These are phyloP conservation scores for Kurtzmaniella quercitrusa DNA, from an alignment of 1,139 yeast genomes.

Conservation along the genomic window DNA sequence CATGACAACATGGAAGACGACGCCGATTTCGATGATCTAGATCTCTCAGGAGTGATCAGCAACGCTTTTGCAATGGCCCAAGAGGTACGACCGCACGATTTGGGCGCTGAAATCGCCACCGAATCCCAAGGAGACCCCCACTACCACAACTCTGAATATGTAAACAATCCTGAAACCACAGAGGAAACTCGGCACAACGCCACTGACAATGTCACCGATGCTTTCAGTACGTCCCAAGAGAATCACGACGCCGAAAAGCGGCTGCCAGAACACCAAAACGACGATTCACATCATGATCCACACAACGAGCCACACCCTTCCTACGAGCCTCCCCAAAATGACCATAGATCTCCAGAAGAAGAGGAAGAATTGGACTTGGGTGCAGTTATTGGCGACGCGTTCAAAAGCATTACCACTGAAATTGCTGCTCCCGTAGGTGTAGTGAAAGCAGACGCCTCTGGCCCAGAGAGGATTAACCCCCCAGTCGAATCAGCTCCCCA, in stretches of 20 bases:
- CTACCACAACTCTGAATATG: background rate
- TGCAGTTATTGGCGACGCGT: conserved; percentile 18
- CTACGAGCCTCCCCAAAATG: background rate
- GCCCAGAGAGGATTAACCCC: too few species aligned
- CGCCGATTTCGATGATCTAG: conserved; percentile 6
- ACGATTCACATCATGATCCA: too few species aligned
- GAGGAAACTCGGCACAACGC: too few species aligned
- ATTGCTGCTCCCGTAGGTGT: background rate
- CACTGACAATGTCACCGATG: background rate
- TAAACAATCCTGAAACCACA: background rate
- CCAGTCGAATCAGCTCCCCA: background rate
- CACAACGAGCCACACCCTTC: background rate
- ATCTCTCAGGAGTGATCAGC: conserved; percentile 6
- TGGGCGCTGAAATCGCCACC: background rate
- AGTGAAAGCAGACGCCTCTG: too few species aligned
- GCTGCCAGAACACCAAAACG: too few species aligned
- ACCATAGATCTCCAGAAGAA: background rate
- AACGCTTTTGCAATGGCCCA: conserved; percentile 8
- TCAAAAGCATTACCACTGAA: conserved; percentile 4
- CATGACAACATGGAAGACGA: background rate
- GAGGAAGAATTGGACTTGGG: conserved; percentile 11
- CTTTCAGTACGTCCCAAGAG: too few species aligned
- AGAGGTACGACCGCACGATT: background rate
- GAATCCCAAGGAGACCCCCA: background rate
- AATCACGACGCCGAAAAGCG: too few species aligned